Evolutionary conservation across 495 filamentous ascomycete species (phyloP).

Genomic region (Neohortaea acidophila): DNA sequence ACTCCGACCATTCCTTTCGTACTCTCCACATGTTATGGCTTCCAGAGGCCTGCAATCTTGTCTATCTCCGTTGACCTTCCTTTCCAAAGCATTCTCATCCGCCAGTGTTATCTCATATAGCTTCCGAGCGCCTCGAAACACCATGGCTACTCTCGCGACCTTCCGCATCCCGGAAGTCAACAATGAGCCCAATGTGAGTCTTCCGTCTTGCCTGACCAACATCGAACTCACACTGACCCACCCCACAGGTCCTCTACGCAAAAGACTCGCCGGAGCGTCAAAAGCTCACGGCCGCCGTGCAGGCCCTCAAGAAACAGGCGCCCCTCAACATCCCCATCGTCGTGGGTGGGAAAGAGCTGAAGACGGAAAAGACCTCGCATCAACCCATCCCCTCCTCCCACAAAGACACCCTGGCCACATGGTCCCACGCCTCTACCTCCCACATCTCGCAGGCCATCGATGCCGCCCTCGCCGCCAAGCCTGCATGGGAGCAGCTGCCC

Average conservation of each 20-base stretch:
- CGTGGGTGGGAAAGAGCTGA: constrained; percentile 59
- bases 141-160: constrained; percentile 40
- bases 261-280: constrained; percentile 66
- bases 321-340: constrained; percentile 62
- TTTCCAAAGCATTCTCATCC: background rate
- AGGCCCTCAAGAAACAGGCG: constrained; percentile 40
- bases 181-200: constrained; percentile 85
- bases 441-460: constrained; percentile 65
- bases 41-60: background rate
- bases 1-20: too few relatives aligned
- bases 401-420: constrained; percentile 53
- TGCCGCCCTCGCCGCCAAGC: constrained; percentile 64
- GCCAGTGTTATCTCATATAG: background rate
- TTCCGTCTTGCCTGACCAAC: background rate
- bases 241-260: constrained; percentile 47
- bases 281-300: constrained; percentile 54
- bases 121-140: constrained; percentile 1
- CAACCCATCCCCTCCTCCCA: constrained; percentile 70
- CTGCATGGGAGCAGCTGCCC: constrained; percentile 62
- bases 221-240: too few relatives aligned
- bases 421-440: constrained; percentile 55
- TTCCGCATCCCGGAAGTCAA: constrained; percentile 78
- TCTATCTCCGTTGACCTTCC: background rate
- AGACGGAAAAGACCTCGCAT: constrained; percentile 33
- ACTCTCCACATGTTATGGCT: too few relatives aligned